Percentiles rank a stretch among this genome's conserved stretches.
phyloP scores from a whole-genome alignment of 306 rosid genomes.

The Dalbergia oliveri region DNA sequence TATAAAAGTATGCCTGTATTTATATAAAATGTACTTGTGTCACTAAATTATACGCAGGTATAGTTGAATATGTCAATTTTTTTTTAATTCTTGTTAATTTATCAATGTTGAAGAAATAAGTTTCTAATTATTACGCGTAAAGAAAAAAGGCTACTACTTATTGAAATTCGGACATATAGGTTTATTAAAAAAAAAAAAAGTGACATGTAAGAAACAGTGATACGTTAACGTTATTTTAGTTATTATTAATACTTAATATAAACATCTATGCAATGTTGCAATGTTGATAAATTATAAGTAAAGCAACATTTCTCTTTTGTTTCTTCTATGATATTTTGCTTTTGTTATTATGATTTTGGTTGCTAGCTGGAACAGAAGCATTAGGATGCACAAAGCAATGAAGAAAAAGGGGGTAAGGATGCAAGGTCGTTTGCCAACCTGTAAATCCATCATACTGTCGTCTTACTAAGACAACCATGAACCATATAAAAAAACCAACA shows the following conservation, averaged over 20 bases:
- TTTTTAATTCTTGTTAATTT: background rate
- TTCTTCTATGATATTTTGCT: slow-evolving; percentile 3
- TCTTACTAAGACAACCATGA: slow-evolving; percentile 38
- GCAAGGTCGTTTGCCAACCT: slow-evolving; percentile 56
- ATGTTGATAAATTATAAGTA: background rate
- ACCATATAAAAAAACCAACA: slow-evolving; percentile 15
- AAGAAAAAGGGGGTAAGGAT: slow-evolving; percentile 26
- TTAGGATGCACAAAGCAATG: slow-evolving; percentile 36
- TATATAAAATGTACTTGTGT: too few species aligned
- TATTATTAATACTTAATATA: background rate
- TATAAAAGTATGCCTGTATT: too few species aligned
- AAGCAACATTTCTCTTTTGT: background rate
- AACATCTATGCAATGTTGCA: background rate
- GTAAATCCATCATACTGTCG: slow-evolving; percentile 51
- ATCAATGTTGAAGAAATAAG: background rate
- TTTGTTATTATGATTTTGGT: background rate
- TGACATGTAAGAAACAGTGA: background rate
- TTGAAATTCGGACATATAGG: background rate
- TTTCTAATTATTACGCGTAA: too few species aligned
- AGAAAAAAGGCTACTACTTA: background rate
- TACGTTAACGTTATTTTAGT: background rate
- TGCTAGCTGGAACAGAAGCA: slow-evolving; percentile 42
- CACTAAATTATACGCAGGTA: too few species aligned
- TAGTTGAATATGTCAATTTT: background rate
- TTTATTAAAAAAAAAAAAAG: too few species aligned